These are phyloP conservation scores for Sporisorium scitamineum DNA, from an alignment of 1,284 basidiomycete genomes.

Conservation along the genomic window DNA sequence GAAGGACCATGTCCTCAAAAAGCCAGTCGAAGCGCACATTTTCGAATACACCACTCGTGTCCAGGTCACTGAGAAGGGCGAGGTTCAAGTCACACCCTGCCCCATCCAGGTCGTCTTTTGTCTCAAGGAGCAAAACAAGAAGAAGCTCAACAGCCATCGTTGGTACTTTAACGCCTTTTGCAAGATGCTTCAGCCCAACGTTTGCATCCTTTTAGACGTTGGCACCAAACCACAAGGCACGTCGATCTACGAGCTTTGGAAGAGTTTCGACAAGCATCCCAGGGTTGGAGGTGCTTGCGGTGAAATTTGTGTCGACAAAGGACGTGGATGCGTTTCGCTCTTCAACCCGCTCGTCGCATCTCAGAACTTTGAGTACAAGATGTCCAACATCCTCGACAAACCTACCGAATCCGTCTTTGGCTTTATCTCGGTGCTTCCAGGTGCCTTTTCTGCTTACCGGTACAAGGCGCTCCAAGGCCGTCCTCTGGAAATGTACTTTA, in stretches of 20 bases:
- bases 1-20: constrained; percentile 88
- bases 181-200: constrained; percentile 76
- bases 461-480: constrained; percentile 87
- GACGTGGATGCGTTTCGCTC: constrained; percentile 75
- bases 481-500: constrained; percentile 92
- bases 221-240: constrained; percentile 82
- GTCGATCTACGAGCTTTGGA: constrained; percentile 92
- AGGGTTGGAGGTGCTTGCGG: constrained; percentile 96
- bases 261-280: constrained; percentile 93
- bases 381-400: constrained; percentile 64
- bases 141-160: constrained; percentile 66
- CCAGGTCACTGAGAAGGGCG: constrained; percentile 87
- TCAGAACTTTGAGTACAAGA: constrained; percentile 69
- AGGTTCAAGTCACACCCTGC: constrained; percentile 59
- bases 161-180: constrained; percentile 70
- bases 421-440: constrained; percentile 91
- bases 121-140: constrained; percentile 67
- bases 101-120: constrained; percentile 70
- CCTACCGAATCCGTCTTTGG: constrained; percentile 82
- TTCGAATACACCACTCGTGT: constrained; percentile 97
- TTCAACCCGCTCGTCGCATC: constrained; percentile 78
- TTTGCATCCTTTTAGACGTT: constrained; percentile 92
- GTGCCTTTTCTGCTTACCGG: constrained; percentile 83
- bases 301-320: constrained; percentile 91
- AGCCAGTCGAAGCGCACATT: constrained; percentile 89